Evolutionary conservation across 1,284 basidiomycete genomes (phyloP).

Genomic region (Marasmius oreades): DNA sequence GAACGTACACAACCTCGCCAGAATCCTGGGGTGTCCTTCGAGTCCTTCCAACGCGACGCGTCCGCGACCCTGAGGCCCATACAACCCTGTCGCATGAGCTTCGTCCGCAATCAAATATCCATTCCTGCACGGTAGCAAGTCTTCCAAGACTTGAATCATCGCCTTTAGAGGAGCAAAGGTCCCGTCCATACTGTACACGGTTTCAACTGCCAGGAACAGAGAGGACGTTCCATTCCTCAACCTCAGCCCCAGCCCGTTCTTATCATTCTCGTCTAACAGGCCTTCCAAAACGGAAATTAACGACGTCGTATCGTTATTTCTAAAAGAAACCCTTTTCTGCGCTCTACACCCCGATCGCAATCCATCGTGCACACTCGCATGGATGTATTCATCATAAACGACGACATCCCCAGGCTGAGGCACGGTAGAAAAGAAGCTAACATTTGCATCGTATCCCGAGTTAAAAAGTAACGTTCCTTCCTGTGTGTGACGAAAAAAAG

Average conservation of each 20-base stretch:
- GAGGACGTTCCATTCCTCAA: slow-evolving; percentile 25
- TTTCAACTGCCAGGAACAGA: slow-evolving; percentile 85
- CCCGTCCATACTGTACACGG: slow-evolving; percentile 86
- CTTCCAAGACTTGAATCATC: slow-evolving; percentile 48
- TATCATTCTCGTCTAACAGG: not conserved
- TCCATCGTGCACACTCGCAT: slow-evolving; percentile 94
- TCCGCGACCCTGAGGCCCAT: slow-evolving; percentile 64
- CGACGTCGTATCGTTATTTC: slow-evolving; percentile 66
- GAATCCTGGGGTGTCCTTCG: not conserved
- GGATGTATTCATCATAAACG: slow-evolving; percentile 86
- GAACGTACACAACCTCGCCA: not conserved
- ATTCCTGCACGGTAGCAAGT: slow-evolving; percentile 33
- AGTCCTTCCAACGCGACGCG: slow-evolving; percentile 28
- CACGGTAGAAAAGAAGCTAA: slow-evolving; percentile 80
- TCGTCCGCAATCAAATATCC: slow-evolving; percentile 64
- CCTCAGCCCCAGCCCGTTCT: no score
- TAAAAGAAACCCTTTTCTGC: slow-evolving; percentile 45
- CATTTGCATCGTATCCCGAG: slow-evolving; percentile 94
- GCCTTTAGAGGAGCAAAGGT: slow-evolving; percentile 61
- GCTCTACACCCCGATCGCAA: slow-evolving; percentile 68
- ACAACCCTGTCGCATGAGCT: slow-evolving; percentile 65
- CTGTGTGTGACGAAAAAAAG: slow-evolving; percentile 57
- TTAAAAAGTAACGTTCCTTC: slow-evolving; percentile 79
- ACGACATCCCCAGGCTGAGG: slow-evolving; percentile 80
- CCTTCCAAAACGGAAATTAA: slow-evolving; percentile 29